phyloP scores from a whole-genome alignment of 495 filamentous ascomycete species.

The Talaromyces adpressus region DNA sequence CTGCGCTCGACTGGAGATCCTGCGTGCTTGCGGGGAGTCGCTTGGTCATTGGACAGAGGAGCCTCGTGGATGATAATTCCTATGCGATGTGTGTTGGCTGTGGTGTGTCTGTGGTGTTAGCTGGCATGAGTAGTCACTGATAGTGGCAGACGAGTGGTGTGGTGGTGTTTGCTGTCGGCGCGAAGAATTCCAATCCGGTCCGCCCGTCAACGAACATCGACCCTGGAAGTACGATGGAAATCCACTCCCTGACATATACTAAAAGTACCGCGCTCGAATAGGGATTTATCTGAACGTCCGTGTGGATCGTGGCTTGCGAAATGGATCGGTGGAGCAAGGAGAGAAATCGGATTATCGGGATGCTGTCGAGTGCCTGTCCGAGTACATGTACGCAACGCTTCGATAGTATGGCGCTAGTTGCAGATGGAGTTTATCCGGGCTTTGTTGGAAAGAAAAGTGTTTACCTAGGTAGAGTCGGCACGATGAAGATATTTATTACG shows the following conservation, averaged over 20 bases:
- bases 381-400: too few relatives aligned
- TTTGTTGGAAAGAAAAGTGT: background rate
- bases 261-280: background rate
- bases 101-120: background rate
- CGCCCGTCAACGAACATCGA: background rate
- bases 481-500: background rate
- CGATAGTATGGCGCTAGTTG: background rate
- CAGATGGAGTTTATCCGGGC: background rate
- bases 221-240: too few relatives aligned
- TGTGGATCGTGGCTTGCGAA: background rate
- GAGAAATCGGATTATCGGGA: background rate
- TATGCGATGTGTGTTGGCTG: background rate
- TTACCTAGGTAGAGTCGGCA: too few relatives aligned
- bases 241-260: too few relatives aligned
- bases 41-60: background rate
- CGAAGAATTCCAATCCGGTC: background rate
- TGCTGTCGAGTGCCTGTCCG: background rate
- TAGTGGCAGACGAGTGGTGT: background rate
- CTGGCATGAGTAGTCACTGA: background rate
- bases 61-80: background rate
- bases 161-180: background rate
- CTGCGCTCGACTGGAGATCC: constrained; percentile 7
- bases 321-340: background rate
- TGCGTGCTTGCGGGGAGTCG: background rate
- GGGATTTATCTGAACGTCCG: background rate